Base-by-base conservation (phyloP, 345 rosid species). In the Syzygium aqueum region DNA sequence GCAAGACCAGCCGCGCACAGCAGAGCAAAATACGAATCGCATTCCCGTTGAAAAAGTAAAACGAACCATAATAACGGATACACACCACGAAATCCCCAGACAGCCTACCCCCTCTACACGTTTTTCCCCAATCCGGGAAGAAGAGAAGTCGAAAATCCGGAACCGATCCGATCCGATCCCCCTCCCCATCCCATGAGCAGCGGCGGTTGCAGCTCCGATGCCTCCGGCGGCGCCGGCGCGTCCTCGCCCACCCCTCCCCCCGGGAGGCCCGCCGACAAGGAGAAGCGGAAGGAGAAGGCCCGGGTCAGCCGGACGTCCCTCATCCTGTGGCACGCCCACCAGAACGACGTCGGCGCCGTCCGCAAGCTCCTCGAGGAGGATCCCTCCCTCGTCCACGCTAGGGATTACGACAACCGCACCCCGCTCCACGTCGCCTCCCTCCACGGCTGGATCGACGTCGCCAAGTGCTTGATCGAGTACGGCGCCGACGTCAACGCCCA, bases 401-500 rank as follows among this genome's bases (percentile, higher is more conserved):
- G 96, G 92, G 99, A 96, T 91, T 97, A 95, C 89, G 99, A 97
- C 84, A 95, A 83, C 84, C 95, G 99, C 57, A 96, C 99, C 86
- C 99, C 99, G 53, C 96, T 96, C 61, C 99, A 97, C 85, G 99
- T 96, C 11, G 99, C 99, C 43, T 97, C 99, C 6, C 98, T 97
- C 88, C 99, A 95, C 51, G 99, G 99, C 49, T 97, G 96, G 99
- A 88, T 94, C 92, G 97, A 96, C 53, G 97, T 97, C 51, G 97
- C 96, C 86, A 92, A 94, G 91, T 96, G 98, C 92, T 90, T 97
- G 87, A 91, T 97, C 61, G 97, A 97, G 83, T 93, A 86, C 84
- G 97, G 99, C 84, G 99, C 99, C 84, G 99, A 97, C 85, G 98
- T 97, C 95, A 97, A 97, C 96, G 98, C 99, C 51, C 99, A 95